Evolutionary conservation across 495 filamentous ascomycete species (phyloP).

Genomic region (Entonaema liquescens): DNA sequence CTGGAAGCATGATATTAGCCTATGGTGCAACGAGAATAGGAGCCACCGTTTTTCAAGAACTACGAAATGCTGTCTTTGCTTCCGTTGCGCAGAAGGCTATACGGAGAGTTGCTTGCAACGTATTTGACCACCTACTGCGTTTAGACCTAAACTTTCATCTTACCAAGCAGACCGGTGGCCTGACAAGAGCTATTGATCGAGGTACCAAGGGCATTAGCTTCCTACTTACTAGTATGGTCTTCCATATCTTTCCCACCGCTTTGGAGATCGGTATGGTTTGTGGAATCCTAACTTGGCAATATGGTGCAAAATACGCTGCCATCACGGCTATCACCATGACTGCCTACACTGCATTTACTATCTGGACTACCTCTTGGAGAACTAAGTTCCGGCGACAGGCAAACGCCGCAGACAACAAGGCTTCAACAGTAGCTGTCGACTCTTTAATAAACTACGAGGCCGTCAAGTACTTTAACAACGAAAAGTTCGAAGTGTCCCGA

Average conservation of each 20-base stretch:
- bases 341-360: constrained; percentile 93
- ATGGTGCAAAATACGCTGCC: constrained; percentile 87
- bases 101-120: constrained; percentile 85
- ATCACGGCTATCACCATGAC: constrained; percentile 93
- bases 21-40: constrained; percentile 90
- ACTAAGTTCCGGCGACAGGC: constrained; percentile 95
- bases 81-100: constrained; percentile 98
- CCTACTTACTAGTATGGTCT: constrained; percentile 95
- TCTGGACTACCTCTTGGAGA: constrained; percentile 93
- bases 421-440: constrained; percentile 94
- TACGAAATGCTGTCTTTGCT: constrained; percentile 95
- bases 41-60: constrained; percentile 85
- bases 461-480: constrained; percentile 99
- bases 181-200: constrained; percentile 94
- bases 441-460: constrained; percentile 98
- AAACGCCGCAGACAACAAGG: constrained; percentile 95
- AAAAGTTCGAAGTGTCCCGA: constrained; percentile 87
- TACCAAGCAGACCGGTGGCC: constrained; percentile 89
- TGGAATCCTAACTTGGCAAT: constrained; percentile 93
- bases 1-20: constrained; percentile 90
- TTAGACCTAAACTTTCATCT: constrained; percentile 95
- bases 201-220: constrained; percentile 99
- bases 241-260: constrained; percentile 93
- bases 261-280: constrained; percentile 95
- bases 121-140: constrained; percentile 88